Percentiles rank a stretch among this genome's conserved stretches.
These are phyloP conservation scores for Rhododendron simsii DNA, from an alignment of 148 eudicot genomes.

Conservation along the genomic window DNA sequence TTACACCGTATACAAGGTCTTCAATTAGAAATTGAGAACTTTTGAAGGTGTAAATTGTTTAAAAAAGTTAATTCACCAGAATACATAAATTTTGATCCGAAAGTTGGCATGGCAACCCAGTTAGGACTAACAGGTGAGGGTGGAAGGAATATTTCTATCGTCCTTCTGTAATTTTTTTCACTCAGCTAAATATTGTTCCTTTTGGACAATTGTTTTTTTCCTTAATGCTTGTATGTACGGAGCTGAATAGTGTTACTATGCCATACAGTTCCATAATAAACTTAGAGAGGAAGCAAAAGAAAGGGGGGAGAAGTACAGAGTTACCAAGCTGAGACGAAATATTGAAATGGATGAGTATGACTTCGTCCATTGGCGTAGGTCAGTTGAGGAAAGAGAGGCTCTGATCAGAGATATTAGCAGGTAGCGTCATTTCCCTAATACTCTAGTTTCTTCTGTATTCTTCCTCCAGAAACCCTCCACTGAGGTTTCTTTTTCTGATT, in stretches of 20 bases:
- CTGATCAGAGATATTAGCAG: constrained; percentile 90
- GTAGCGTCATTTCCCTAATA: constrained; percentile 27
- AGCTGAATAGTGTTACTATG: constrained; percentile 18
- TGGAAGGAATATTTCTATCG: neutral
- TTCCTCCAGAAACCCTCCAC: constrained; percentile 5
- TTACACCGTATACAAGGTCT: neutral
- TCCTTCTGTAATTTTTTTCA: neutral
- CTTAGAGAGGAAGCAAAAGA: constrained; percentile 65
- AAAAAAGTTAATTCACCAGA: neutral
- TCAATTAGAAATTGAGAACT: neutral
- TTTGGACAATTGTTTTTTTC: neutral
- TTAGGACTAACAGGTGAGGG: neutral
- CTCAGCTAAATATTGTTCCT: neutral
- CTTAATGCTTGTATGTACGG: neutral
- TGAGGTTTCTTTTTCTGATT: neutral
- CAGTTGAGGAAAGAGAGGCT: constrained; percentile 98
- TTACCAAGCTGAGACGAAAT: constrained; percentile 61
- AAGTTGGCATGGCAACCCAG: neutral
- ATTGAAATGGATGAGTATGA: constrained; percentile 96
- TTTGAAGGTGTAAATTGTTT: neutral
- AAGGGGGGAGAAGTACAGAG: constrained; percentile 67
- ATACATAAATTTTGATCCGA: neutral
- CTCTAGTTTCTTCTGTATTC: neutral
- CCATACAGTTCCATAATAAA: constrained; percentile 55
- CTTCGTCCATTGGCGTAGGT: constrained; percentile 87